Conservation (phyloP, 768 basidiomycete genomes). For the Tephrocybe sp. region DNA sequence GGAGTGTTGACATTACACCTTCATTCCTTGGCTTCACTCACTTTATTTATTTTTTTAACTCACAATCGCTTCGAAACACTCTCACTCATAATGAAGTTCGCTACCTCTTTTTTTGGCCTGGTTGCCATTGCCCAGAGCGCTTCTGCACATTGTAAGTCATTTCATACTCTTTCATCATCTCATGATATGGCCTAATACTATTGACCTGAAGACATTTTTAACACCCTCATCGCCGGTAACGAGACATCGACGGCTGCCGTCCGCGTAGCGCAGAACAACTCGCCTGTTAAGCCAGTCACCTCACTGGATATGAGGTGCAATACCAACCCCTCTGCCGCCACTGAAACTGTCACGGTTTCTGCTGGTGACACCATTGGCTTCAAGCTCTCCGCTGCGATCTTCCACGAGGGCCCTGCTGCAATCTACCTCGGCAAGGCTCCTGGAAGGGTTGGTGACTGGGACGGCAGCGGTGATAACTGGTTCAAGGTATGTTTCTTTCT, state of each 20-base stretch:
- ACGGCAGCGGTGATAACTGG: constrained; percentile 40
- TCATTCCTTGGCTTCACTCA: too few relatives aligned
- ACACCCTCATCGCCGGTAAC: constrained; percentile 24
- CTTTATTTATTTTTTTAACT: background rate
- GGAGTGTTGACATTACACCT: too few relatives aligned
- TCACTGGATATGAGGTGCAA: constrained; percentile 40
- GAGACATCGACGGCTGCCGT: constrained; percentile 27
- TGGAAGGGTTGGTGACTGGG: constrained; percentile 30
- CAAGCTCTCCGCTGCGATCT: constrained; percentile 36
- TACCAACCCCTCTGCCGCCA: constrained; percentile 32
- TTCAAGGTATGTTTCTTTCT: constrained; percentile 32
- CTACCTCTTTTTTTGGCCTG: constrained; percentile 19
- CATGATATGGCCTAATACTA: too few relatives aligned
- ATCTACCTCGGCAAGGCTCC: constrained; percentile 43
- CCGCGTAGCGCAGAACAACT: constrained; percentile 40
- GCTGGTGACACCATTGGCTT: constrained; percentile 33
- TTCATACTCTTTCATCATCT: background rate
- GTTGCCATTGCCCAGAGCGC: constrained; percentile 26
- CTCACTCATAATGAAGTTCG: constrained; percentile 25
- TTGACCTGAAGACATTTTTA: constrained; percentile 39
- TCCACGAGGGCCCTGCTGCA: constrained; percentile 39
- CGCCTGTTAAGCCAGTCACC: constrained; percentile 39
- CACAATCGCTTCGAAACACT: background rate
- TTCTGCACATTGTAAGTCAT: constrained; percentile 32
- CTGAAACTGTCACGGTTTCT: constrained; percentile 33